These are phyloP conservation scores for Posidonia oceanica DNA, from an alignment of 116 monocot species.

Conservation along the genomic window DNA sequence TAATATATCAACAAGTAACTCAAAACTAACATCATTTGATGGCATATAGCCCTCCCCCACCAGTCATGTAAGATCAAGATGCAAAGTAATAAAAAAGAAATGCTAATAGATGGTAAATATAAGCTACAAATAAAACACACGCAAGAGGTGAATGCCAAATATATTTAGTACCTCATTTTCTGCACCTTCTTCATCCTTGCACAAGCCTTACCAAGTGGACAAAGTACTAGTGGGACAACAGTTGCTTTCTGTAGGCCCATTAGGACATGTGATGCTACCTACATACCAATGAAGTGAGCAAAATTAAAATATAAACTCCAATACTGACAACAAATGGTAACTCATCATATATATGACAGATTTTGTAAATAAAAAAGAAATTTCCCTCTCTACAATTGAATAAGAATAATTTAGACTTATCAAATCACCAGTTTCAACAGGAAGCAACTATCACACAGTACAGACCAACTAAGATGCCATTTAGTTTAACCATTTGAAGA, in stretches of 20 bases:
- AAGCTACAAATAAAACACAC: no score
- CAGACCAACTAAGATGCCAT: no score
- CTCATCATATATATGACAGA: not conserved
- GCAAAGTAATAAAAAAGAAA: not conserved
- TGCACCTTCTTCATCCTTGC: conserved; percentile 94
- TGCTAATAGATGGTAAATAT: no score
- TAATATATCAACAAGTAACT: no score
- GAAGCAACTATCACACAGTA: no score
- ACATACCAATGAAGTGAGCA: not conserved
- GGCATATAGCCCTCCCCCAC: not conserved
- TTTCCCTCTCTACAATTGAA: not conserved
- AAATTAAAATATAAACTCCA: no score
- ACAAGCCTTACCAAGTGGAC: conserved; percentile 95
- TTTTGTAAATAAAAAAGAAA: not conserved
- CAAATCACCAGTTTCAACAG: no score
- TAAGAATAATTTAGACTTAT: no score
- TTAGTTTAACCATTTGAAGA: no score
- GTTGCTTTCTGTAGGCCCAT: conserved; percentile 67
- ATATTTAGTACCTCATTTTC: conserved; percentile 72
- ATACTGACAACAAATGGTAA: no score
- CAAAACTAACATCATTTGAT: not conserved
- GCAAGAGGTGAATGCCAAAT: not conserved
- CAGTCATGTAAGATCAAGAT: not conserved
- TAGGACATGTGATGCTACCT: conserved; percentile 75
- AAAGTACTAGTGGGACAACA: conserved; percentile 54